These are phyloP conservation scores for Talaromyces adpressus DNA, from an alignment of 495 filamentous ascomycete species.

Conservation along the genomic window DNA sequence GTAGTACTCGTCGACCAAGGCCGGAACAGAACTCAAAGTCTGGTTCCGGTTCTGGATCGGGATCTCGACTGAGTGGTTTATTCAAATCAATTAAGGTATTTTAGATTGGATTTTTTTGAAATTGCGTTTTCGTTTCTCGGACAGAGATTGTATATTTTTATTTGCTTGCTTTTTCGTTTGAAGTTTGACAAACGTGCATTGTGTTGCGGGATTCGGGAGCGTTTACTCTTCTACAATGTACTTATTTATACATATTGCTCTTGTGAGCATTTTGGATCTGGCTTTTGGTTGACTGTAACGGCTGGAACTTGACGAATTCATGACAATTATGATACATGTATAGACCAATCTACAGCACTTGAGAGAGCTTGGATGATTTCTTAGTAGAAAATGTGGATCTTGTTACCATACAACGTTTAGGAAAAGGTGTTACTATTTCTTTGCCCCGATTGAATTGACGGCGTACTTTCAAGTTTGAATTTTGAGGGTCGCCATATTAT, in stretches of 20 bases:
- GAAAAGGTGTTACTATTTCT: neutral
- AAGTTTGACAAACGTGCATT: neutral
- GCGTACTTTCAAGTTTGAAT: too few species aligned
- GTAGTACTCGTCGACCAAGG: conserved; percentile 21
- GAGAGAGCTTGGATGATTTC: too few species aligned
- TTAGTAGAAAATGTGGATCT: neutral
- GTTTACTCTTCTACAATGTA: neutral
- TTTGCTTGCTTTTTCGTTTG: neutral
- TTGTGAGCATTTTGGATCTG: neutral
- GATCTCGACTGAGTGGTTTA: conserved; percentile 29
- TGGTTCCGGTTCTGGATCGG: conserved; percentile 6
- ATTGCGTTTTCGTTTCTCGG: neutral
- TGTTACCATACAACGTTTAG: neutral
- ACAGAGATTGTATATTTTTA: neutral
- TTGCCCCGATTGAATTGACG: too few species aligned
- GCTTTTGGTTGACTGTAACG: neutral
- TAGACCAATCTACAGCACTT: neutral
- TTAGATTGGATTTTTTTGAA: neutral
- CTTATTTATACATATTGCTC: conserved; percentile 8
- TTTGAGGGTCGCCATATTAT: too few species aligned
- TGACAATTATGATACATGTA: neutral
- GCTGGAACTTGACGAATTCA: neutral
- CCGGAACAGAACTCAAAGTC: conserved; percentile 28
- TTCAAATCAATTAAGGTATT: conserved; percentile 19
- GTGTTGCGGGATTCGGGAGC: neutral